phyloP scores from a whole-genome alignment of 169 alveolate genomes.

The Plasmodium inui region DNA sequence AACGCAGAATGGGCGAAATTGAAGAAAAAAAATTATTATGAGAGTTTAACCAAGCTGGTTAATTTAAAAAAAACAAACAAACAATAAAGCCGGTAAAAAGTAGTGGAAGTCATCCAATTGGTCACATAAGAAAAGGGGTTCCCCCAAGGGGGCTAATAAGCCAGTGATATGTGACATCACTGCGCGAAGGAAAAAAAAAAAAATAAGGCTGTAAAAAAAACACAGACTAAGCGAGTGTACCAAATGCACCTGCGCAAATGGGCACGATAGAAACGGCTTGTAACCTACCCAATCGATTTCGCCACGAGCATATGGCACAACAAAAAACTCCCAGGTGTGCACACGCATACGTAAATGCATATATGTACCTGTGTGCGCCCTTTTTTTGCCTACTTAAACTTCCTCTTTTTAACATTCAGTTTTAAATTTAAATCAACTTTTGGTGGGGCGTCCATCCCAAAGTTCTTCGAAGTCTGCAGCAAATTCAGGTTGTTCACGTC shows the following conservation, averaged over 20 bases:
- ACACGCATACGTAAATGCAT: conserved; percentile 1
- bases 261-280: neutral
- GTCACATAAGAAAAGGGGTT: neutral
- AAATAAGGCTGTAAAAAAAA: neutral
- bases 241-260: neutral
- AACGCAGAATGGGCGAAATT: conserved; percentile 46
- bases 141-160: neutral
- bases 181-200: neutral
- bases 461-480: conserved; percentile 93
- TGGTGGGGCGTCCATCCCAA: conserved; percentile 97
- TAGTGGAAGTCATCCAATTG: neutral
- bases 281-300: neutral
- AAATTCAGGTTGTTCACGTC: conserved; percentile 97
- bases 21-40: conserved; percentile 54
- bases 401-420: conserved; percentile 78
- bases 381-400: conserved; percentile 41
- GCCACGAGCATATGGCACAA: neutral
- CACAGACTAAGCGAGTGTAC: neutral
- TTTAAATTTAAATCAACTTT: conserved; percentile 95
- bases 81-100: conserved; percentile 22
- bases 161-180: neutral
- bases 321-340: neutral
- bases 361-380: neutral
- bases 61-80: conserved; percentile 42
- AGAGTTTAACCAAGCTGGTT: conserved; percentile 62